Percentiles rank a stretch among this genome's conserved stretches.
Evolutionary conservation across 345 rosid species (phyloP).

Genomic region (Ceriops tagal): DNA sequence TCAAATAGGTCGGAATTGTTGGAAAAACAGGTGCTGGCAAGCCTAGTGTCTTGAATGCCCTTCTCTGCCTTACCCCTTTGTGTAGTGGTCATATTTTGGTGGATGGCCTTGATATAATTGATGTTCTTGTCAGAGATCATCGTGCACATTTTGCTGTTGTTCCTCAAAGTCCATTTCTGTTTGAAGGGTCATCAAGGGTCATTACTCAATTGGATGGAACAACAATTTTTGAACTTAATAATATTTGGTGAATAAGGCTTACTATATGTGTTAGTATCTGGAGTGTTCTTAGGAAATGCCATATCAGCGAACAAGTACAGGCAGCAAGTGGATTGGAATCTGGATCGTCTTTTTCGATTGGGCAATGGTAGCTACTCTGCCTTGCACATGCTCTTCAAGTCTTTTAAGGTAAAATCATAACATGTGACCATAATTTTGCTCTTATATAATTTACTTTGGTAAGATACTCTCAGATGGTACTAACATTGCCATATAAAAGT

Average conservation of each 20-base stretch:
- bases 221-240: not conserved
- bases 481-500: too few species aligned
- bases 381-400: constrained; percentile 88
- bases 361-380: constrained; percentile 90
- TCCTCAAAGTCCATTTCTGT: constrained; percentile 87
- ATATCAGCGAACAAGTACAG: constrained; percentile 74
- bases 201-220: not conserved
- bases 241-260: not conserved
- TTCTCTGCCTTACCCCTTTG: constrained; percentile 69
- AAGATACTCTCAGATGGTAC: too few species aligned
- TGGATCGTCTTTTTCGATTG: constrained; percentile 71
- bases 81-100: constrained; percentile 61
- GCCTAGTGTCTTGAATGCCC: constrained; percentile 81
- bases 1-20: constrained; percentile 76
- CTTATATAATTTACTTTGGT: not conserved
- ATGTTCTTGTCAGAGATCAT: constrained; percentile 70
- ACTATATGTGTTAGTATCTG: constrained; percentile 35
- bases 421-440: too few species aligned
- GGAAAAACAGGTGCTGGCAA: constrained; percentile 98
- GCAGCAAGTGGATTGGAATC: constrained; percentile 75
- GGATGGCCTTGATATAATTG: constrained; percentile 60
- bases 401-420: constrained; percentile 73
- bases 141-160: constrained; percentile 73
- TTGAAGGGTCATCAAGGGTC: constrained; percentile 82
- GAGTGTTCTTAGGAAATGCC: constrained; percentile 69